Base-by-base conservation (phyloP, 139 green algal species). In the Pleodorina starrii region DNA sequence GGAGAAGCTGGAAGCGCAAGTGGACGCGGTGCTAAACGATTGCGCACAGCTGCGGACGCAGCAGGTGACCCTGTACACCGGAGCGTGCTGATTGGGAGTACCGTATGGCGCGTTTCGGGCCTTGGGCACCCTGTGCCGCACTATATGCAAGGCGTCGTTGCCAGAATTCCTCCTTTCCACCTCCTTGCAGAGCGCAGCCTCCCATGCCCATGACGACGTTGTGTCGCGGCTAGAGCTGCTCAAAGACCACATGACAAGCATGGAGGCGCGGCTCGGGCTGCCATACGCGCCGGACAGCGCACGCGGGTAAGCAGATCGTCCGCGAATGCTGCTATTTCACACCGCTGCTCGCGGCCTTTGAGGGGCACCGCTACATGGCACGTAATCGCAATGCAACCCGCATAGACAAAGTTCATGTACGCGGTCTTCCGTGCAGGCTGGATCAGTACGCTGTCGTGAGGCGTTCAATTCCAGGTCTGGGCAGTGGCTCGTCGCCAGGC, bases 1-100 rank as follows among this genome's bases (percentile, higher is more conserved):
- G 14, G 87, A 93, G 69, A 81, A 84, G 76, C 83, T 93, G 63
- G 90, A 93, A 68, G 72, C 71, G 36, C 90, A 93, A 54, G 40
- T 93, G 75, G 90, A 93, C 43, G 46, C 38, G 1, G 16, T 75
- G 6, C 76, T 93, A 0, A 84, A 68, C 68, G 87, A 87, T 14
- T 50, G 81, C 36, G 77, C 75, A 0, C 63, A 69, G 43, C 38
- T 91, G 68, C 78, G 79, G 23, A 48, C 87, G 0, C 74, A 88
- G 63, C 87, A 91, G 87, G 87, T 87, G 29, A 73, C 19, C 63
- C 5, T 19, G n/a, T 19, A 38, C 54, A 66, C 7, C 54, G 21
- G 29, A 66, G 54, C 54, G 54, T 66, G 54, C 9, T 66, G 5
- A 66, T 66, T 66, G 54, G n/a, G n/a, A n/a, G n/a, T n/a, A n/a